Evolutionary conservation across 495 filamentous ascomycete genomes (phyloP).

Genomic region (Glarea lozoyensis): DNA sequence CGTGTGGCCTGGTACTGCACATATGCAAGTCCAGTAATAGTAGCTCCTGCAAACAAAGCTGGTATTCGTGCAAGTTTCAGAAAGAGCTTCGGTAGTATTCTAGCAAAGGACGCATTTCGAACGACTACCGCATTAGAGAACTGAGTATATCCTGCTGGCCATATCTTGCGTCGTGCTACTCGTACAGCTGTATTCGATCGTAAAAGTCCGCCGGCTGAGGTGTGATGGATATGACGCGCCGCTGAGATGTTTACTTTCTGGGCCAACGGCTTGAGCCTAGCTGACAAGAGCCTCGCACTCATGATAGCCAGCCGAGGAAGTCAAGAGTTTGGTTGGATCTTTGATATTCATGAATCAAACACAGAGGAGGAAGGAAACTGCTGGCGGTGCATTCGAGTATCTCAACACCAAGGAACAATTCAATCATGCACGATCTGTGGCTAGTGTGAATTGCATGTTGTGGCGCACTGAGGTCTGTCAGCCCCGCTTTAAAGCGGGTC

Average conservation of each 20-base stretch:
- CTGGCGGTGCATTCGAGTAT: no score
- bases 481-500: neutral
- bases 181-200: conserved; percentile 54
- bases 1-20: conserved; percentile 92
- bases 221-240: conserved; percentile 56
- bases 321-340: conserved; percentile 2
- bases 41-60: conserved; percentile 82
- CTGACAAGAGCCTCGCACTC: conserved; percentile 76
- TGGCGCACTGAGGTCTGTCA: conserved; percentile 11
- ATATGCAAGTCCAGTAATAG: conserved; percentile 81
- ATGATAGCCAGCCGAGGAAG: conserved; percentile 37
- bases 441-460: conserved; percentile 16
- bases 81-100: conserved; percentile 79
- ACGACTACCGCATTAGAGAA: conserved; percentile 82
- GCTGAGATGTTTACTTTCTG: conserved; percentile 45
- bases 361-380: no score
- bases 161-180: conserved; percentile 50
- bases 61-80: conserved; percentile 81
- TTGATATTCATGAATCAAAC: conserved; percentile 14
- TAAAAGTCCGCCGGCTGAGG: conserved; percentile 58
- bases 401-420: no score
- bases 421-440: no score
- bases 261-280: conserved; percentile 52
- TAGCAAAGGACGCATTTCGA: conserved; percentile 75
- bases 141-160: conserved; percentile 64